phyloP scores from a whole-genome alignment of 2,329 filamentous ascomycete species.

The Pyrenophora tritici-repentis region DNA sequence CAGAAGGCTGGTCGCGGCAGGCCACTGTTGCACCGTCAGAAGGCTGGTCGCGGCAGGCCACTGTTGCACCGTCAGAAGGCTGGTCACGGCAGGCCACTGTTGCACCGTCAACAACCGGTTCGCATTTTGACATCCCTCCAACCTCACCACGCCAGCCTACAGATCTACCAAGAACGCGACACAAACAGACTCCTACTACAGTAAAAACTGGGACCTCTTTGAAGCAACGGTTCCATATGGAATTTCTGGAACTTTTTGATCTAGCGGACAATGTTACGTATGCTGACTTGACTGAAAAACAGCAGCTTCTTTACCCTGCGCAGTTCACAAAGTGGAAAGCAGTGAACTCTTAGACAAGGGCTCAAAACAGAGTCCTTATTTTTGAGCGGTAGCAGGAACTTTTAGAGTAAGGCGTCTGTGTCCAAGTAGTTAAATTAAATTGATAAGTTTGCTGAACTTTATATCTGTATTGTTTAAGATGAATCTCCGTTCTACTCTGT shows the following conservation, averaged over 20 bases:
- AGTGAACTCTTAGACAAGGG: conserved; percentile 1
- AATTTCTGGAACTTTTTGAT: conserved; percentile 13
- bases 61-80: no score
- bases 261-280: conserved; percentile 2
- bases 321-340: conserved; percentile 13
- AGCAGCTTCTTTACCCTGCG: conserved; percentile 14
- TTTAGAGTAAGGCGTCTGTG: conserved; percentile 2
- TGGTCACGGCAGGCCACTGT: no score
- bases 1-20: no score
- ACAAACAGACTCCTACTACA: conserved; percentile 3
- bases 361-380: conserved; percentile 2
- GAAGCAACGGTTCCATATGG: conserved; percentile 5
- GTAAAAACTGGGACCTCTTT: neutral
- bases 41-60: no score
- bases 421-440: conserved; percentile 2
- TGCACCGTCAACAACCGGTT: no score
- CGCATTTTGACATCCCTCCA: neutral
- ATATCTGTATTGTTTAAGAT: conserved; percentile 2
- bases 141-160: neutral
- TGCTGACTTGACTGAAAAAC: conserved; percentile 8
- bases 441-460: conserved; percentile 6
- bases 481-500: neutral
- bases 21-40: no score
- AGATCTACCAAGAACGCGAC: neutral
- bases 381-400: conserved; percentile 1